Evolutionary conservation across 2,329 filamentous ascomycete genomes (phyloP).

Genomic region (Phialocephala sp.): DNA sequence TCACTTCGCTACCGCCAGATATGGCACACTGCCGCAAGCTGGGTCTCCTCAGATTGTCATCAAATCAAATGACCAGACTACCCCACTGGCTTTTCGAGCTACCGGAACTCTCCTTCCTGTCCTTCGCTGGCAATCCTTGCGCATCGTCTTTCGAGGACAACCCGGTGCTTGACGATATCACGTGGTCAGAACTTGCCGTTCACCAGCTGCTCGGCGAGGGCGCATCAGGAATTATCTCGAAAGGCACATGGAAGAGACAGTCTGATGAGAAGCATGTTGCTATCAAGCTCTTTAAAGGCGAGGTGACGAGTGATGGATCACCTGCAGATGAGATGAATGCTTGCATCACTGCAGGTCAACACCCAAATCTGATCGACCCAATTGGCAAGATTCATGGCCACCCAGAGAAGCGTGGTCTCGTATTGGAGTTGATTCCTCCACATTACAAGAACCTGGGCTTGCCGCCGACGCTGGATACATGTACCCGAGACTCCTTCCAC

Average conservation of each 20-base stretch:
- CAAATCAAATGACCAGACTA: conserved; percentile 48
- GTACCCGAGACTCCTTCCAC: conserved; percentile 52
- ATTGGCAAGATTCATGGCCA: conserved; percentile 51
- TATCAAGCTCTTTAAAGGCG: conserved; percentile 56
- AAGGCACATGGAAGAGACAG: conserved; percentile 45
- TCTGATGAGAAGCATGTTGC: conserved; percentile 48
- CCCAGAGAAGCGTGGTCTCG: conserved; percentile 49
- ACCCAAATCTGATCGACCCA: conserved; percentile 52
- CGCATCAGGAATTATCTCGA: conserved; percentile 54
- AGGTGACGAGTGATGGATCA: conserved; percentile 53
- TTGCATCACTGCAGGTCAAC: conserved; percentile 52
- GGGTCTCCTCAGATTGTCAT: conserved; percentile 50
- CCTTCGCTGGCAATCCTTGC: conserved; percentile 55
- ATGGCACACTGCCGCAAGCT: conserved; percentile 53
- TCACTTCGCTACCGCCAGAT: conserved; percentile 47
- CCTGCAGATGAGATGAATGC: conserved; percentile 56
- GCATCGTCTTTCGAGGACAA: conserved; percentile 37
- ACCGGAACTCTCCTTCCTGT: conserved; percentile 53
- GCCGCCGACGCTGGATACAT: conserved; percentile 52
- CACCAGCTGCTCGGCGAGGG: conserved; percentile 51
- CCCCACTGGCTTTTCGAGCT: conserved; percentile 52
- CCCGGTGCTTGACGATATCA: conserved; percentile 45
- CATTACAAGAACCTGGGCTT: conserved; percentile 50
- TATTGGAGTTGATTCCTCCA: conserved; percentile 54
- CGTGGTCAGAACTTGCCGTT: conserved; percentile 50